phyloP scores from a whole-genome alignment of 2,329 filamentous ascomycete species.

The Alternaria consortialis region DNA sequence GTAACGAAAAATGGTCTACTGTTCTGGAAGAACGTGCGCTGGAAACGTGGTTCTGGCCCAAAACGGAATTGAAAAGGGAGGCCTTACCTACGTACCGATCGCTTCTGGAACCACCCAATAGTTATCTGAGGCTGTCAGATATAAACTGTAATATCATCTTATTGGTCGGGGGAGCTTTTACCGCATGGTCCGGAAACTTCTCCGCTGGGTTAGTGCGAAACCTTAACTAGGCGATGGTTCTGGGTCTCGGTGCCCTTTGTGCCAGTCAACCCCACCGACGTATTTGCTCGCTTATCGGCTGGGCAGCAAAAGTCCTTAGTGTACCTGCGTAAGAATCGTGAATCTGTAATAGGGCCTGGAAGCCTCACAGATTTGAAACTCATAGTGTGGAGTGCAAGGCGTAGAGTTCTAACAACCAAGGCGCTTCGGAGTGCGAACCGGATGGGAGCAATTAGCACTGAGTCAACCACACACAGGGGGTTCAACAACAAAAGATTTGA shows the following conservation, averaged over 20 bases:
- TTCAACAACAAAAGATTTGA: constrained; percentile 3
- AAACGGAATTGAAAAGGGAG: background rate
- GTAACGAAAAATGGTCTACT: background rate
- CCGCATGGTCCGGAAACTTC: background rate
- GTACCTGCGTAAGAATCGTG: background rate
- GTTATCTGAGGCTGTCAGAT: background rate
- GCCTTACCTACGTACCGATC: background rate
- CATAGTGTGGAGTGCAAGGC: background rate
- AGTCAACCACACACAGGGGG: background rate
- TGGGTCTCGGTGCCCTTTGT: background rate
- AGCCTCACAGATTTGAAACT: background rate
- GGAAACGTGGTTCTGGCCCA: background rate
- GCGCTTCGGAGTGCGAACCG: background rate
- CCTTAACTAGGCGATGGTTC: background rate
- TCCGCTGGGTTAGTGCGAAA: background rate
- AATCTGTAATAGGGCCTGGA: background rate
- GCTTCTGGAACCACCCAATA: background rate
- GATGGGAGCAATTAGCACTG: background rate
- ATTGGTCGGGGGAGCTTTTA: background rate
- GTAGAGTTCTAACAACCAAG: background rate
- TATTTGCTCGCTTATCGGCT: background rate
- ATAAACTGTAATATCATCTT: background rate
- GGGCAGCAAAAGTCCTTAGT: background rate
- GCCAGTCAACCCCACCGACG: background rate
- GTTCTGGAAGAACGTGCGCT: background rate